Evolutionary conservation across 768 basidiomycete genomes (phyloP), one percentile per base, ranked within the genome.

Genomic region (Cyathus striatus): DNA sequence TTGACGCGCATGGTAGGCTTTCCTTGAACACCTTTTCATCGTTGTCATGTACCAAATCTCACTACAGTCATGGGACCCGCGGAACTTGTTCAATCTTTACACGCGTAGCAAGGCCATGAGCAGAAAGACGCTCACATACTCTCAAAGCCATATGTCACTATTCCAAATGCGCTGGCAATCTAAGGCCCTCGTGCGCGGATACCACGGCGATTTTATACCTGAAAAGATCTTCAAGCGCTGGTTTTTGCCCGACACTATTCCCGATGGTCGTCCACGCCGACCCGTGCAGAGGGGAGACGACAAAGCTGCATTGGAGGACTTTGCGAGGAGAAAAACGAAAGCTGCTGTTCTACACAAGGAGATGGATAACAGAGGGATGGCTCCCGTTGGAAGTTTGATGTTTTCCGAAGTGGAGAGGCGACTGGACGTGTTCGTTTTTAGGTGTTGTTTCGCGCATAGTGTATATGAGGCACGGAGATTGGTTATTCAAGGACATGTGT

Each of bases 301-400:
- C 56, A 65, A 62, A 49, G 60, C 57, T 0, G 63, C 62, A 20
- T 57, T 87, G 46, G 73, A 71, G 39, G 78, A 74, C 48, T 89
- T 76, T 60, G 83, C 84, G 2, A 62, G 66, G 43, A 70, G 86
- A 51, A 66, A 75, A 44, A 65, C 69, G 52, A 76, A 68, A 57
- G 71, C 69, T 53, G 64, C 70, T 46, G 68, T 65, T 43, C 66
- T 70, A 38, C 70, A 73, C 47, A 65, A 69, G 53, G 73, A 79
- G 49, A 77, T 81, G 53, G 66, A 72, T 47, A 58, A 59, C 49
- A 77, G 81, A 51, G 83, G 79, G 1, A 75, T 89, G 52, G 85
- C 92, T 14, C 96, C 96, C 4, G 86, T 98, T 13, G 91, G 90
- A 39, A 92, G 89, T 60, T 77, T 99, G 76, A 94, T 98, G 89